Evolutionary conservation across 495 filamentous ascomycete genomes (phyloP).

Genomic region (Penicillium bialowiezense): DNA sequence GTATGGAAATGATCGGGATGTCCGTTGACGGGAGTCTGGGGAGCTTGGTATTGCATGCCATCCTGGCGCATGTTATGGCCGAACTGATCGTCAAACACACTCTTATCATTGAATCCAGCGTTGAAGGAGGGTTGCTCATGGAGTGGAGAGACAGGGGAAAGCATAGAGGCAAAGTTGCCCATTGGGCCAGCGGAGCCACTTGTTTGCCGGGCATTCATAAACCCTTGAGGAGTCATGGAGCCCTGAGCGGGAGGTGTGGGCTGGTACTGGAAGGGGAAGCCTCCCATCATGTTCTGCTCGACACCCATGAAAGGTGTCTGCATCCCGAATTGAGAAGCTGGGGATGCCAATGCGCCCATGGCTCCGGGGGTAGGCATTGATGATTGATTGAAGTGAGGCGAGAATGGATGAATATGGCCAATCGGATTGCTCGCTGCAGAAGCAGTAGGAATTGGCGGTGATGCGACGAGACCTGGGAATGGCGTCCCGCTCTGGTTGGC

Average conservation of each 20-base stretch:
- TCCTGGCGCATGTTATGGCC: constrained; percentile 25
- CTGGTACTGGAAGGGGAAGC: constrained; percentile 43
- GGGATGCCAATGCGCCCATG: constrained; percentile 58
- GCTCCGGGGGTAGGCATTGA: constrained; percentile 53
- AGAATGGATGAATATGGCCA: constrained; percentile 37
- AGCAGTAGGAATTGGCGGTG: constrained; percentile 49
- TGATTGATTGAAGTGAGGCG: constrained; percentile 47
- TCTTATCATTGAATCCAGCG: constrained; percentile 31
- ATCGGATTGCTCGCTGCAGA: constrained; percentile 44
- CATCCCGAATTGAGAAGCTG: constrained; percentile 46
- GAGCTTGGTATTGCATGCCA: constrained; percentile 25
- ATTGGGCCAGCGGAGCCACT: constrained; percentile 29
- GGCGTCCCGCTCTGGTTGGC: constrained; percentile 55
- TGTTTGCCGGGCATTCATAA: constrained; percentile 39
- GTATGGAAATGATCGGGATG: constrained; percentile 43
- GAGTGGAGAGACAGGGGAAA: constrained; percentile 46
- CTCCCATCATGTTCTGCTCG: constrained; percentile 37
- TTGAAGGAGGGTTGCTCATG: constrained; percentile 37
- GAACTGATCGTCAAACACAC: constrained; percentile 23
- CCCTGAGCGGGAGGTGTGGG: constrained; percentile 44
- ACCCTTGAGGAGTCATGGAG: constrained; percentile 42
- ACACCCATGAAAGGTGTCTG: constrained; percentile 44
- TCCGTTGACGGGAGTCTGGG: constrained; percentile 33
- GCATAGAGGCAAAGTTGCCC: constrained; percentile 39
- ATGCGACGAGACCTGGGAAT: constrained; percentile 57